These are phyloP conservation scores for Lactifluus subvellereus DNA, from an alignment of 768 basidiomycete species.

Conservation along the genomic window DNA sequence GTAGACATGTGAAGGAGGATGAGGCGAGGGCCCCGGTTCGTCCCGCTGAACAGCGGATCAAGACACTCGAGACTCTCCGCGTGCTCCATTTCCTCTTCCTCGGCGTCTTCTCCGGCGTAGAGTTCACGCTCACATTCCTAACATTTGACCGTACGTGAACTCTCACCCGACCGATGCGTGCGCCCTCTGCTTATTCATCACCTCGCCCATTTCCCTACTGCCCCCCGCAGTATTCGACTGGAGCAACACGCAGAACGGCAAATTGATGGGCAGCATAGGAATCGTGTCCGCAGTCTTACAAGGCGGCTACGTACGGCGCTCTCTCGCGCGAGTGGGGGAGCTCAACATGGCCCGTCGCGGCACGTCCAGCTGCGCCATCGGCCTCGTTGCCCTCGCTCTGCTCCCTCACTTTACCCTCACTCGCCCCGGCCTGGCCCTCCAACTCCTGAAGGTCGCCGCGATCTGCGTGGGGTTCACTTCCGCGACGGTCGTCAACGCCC, in stretches of 20 bases:
- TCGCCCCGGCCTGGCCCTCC: slow-evolving; percentile 41
- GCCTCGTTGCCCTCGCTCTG: slow-evolving; percentile 63
- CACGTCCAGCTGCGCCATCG: slow-evolving; percentile 62
- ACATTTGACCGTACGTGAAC: slow-evolving; percentile 72
- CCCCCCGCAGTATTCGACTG: slow-evolving; percentile 67
- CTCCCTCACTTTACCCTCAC: slow-evolving; percentile 53
- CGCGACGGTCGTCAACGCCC: slow-evolving; percentile 89
- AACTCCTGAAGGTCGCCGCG: slow-evolving; percentile 61
- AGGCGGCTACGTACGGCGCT: slow-evolving; percentile 89
- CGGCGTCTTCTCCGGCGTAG: slow-evolving; percentile 87
- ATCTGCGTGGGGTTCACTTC: slow-evolving; percentile 88
- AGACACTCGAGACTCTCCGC: slow-evolving; percentile 53
- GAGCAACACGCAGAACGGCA: slow-evolving; percentile 85
- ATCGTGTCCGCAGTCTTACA: slow-evolving; percentile 86
- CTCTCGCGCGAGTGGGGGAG: slow-evolving; percentile 69
- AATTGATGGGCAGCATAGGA: slow-evolving; percentile 81
- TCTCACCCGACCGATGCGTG: background rate
- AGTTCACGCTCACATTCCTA: slow-evolving; percentile 94
- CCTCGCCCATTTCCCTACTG: background rate
- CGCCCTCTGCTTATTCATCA: too few species aligned
- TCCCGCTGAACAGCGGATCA: slow-evolving; percentile 45
- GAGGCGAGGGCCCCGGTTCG: slow-evolving; percentile 6
- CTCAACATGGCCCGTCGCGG: slow-evolving; percentile 80
- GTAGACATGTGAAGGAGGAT: background rate
- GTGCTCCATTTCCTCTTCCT: slow-evolving; percentile 80